Evolutionary conservation across 2,329 filamentous ascomycete species (phyloP).

Genomic region (Paraphaeosphaeria minitans): DNA sequence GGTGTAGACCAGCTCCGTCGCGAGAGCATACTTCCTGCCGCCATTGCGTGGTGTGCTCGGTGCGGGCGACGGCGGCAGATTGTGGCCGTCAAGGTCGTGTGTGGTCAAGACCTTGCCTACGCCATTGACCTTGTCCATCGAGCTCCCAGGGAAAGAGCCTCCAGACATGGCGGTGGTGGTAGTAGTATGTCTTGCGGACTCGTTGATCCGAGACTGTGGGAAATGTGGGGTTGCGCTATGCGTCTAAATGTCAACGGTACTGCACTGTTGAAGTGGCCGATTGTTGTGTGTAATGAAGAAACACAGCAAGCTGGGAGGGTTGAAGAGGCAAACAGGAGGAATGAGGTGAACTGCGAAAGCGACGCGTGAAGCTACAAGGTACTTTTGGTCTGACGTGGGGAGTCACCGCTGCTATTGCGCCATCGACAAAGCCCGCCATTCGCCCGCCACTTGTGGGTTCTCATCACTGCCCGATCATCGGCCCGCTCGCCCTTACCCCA

Average conservation of each 20-base stretch:
- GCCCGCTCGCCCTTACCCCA: conserved; percentile 15
- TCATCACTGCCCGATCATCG: conserved; percentile 27
- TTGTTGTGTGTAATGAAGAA: background rate
- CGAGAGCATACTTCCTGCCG: conserved; percentile 87
- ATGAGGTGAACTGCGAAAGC: background rate
- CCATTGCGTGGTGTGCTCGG: conserved; percentile 88
- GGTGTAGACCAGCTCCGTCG: conserved; percentile 95
- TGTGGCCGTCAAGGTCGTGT: conserved; percentile 47
- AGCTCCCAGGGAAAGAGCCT: conserved; percentile 29
- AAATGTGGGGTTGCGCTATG: conserved; percentile 1
- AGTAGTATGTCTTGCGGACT: conserved; percentile 14
- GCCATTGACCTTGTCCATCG: conserved; percentile 41
- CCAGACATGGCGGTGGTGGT: conserved; percentile 34
- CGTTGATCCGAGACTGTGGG: background rate
- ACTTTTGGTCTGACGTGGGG: conserved; percentile 29
- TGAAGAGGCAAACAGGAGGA: background rate
- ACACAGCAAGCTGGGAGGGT: background rate
- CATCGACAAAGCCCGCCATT: conserved; percentile 29
- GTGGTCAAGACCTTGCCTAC: conserved; percentile 49
- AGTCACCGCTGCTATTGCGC: conserved; percentile 45
- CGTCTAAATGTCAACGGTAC: conserved; percentile 16
- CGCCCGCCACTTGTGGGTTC: conserved; percentile 35
- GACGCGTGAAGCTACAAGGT: conserved; percentile 14
- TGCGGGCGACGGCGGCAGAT: conserved; percentile 70
- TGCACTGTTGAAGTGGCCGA: conserved; percentile 15